Evolutionary conservation across 202 grass and related monocot species (phyloP).

Genomic region (Hordeum pubiflorum): DNA sequence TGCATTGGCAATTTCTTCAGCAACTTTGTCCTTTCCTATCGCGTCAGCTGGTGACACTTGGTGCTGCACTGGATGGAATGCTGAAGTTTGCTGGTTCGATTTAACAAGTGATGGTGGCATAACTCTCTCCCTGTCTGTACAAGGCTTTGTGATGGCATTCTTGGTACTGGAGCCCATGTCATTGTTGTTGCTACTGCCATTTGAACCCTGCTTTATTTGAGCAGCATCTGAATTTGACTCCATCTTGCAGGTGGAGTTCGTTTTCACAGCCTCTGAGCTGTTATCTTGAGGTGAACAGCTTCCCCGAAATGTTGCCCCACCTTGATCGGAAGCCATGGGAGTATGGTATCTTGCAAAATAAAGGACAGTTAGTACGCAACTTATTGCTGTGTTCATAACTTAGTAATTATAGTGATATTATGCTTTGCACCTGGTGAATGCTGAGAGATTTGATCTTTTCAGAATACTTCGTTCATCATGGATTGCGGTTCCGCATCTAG

Average conservation of each 20-base stretch:
- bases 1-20: slow-evolving; percentile 39
- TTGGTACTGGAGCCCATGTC: slow-evolving; percentile 85
- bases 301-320: slow-evolving; percentile 30
- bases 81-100: slow-evolving; percentile 52
- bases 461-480: slow-evolving; percentile 54
- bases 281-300: slow-evolving; percentile 72
- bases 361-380: slow-evolving; percentile 50
- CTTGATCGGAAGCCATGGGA: slow-evolving; percentile 72
- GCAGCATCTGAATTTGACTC: slow-evolving; percentile 59
- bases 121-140: slow-evolving; percentile 41
- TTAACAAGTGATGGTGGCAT: slow-evolving; percentile 47
- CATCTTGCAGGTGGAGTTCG: slow-evolving; percentile 51
- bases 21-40: slow-evolving; percentile 48
- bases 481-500: slow-evolving; percentile 28
- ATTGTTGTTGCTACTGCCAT: slow-evolving; percentile 74
- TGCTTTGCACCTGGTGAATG: slow-evolving; percentile 91
- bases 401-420: slow-evolving; percentile 53
- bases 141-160: slow-evolving; percentile 44
- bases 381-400: slow-evolving; percentile 32
- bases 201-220: slow-evolving; percentile 65
- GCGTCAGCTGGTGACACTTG: slow-evolving; percentile 19
- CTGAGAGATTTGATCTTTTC: slow-evolving; percentile 63
- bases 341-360: slow-evolving; percentile 84
- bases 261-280: slow-evolving; percentile 75
- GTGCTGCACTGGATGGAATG: slow-evolving; percentile 60